Evolutionary conservation across 768 basidiomycete species (phyloP).

Genomic region (Clavaria fumosa): DNA sequence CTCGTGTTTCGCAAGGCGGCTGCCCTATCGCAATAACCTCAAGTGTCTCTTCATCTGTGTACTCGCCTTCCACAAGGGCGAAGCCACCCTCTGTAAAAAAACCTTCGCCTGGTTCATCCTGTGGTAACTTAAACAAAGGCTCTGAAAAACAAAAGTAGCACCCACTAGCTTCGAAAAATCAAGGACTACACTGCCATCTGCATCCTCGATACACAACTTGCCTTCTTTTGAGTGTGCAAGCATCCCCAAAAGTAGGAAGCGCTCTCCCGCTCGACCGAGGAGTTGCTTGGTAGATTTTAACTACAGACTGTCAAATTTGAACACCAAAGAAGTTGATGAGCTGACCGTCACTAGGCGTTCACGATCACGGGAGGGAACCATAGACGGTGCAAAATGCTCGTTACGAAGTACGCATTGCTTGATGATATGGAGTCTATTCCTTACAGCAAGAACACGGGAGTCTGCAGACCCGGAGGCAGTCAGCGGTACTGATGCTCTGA

Average conservation of each 20-base stretch:
- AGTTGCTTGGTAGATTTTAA: constrained; percentile 93
- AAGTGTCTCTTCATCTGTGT: constrained; percentile 81
- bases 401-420: constrained; percentile 88
- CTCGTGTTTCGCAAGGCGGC: constrained; percentile 87
- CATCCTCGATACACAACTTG: constrained; percentile 80
- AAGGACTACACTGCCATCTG: constrained; percentile 78
- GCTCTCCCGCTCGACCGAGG: constrained; percentile 74
- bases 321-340: constrained; percentile 1
- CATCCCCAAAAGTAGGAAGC: constrained; percentile 91
- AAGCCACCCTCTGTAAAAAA: constrained; percentile 94
- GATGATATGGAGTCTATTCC: constrained; percentile 81
- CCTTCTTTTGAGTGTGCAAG: constrained; percentile 82
- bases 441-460: constrained; percentile 60
- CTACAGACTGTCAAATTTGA: constrained; percentile 23
- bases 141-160: constrained; percentile 12
- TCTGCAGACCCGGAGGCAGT: constrained; percentile 76
- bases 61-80: constrained; percentile 90
- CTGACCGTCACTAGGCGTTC: constrained; percentile 78
- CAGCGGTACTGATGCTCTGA: constrained; percentile 37
- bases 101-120: constrained; percentile 88
- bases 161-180: constrained; percentile 75
- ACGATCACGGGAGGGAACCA: constrained; percentile 76
- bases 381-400: constrained; percentile 96
- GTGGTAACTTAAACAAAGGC: constrained; percentile 5
- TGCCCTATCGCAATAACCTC: constrained; percentile 91